Conservation (phyloP, 768 basidiomycete genomes). For the Cyclocybe aegerita region DNA sequence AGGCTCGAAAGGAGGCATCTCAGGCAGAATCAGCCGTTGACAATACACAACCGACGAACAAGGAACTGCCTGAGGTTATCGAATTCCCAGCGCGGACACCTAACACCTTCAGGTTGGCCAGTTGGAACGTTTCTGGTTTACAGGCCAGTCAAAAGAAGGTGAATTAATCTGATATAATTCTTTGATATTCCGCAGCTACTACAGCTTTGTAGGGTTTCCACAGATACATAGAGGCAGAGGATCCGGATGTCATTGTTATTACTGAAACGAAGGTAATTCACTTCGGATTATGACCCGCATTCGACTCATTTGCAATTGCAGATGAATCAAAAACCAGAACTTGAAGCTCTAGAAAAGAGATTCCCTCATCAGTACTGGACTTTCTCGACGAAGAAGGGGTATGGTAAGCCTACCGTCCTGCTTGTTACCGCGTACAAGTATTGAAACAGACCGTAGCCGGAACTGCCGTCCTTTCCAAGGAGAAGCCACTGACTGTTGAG, state of each 20-base stretch:
- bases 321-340: no score
- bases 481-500: conserved; percentile 64
- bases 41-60: conserved; percentile 72
- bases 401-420: conserved; percentile 45
- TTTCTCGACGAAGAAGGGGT: conserved; percentile 75
- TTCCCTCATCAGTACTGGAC: conserved; percentile 80
- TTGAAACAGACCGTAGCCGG: conserved; percentile 50
- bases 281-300: neutral
- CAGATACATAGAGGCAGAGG: conserved; percentile 80
- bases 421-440: neutral
- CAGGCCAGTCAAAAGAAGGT: conserved; percentile 81
- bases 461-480: conserved; percentile 77
- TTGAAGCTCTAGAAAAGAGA: conserved; percentile 20
- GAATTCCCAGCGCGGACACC: conserved; percentile 48
- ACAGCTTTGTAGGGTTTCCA: conserved; percentile 63
- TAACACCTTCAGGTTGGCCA: conserved; percentile 53
- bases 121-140: conserved; percentile 84
- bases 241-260: conserved; percentile 80
- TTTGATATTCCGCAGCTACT: neutral
- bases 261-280: conserved; percentile 78
- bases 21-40: conserved; percentile 7
- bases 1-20: conserved; percentile 13
- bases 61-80: conserved; percentile 63
- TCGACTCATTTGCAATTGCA: neutral
- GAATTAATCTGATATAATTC: neutral